These are phyloP conservation scores for Mollisiaceae sp. DNA, from an alignment of 2,329 filamentous ascomycete genomes.

Conservation along the genomic window DNA sequence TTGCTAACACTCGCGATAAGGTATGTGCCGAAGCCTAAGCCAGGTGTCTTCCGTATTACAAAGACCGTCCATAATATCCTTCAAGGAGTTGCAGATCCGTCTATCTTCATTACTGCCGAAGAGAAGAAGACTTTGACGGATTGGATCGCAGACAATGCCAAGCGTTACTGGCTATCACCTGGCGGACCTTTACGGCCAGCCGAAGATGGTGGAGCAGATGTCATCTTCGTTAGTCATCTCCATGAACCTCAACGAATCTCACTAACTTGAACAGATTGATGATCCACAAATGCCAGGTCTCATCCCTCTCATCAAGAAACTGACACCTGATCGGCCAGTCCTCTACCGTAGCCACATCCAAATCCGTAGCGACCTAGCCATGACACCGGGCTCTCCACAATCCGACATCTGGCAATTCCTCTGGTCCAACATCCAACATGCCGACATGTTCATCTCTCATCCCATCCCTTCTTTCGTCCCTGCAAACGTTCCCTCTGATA, in stretches of 20 bases:
- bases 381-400: conserved; percentile 67
- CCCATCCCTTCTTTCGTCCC: conserved; percentile 80
- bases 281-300: conserved; percentile 85
- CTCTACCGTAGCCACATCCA: conserved; percentile 86
- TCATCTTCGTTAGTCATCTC: conserved; percentile 62
- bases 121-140: conserved; percentile 67
- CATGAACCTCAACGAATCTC: neutral
- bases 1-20: conserved; percentile 17
- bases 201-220: conserved; percentile 73
- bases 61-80: conserved; percentile 91
- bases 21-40: conserved; percentile 75
- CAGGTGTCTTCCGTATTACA: conserved; percentile 80
- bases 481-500: conserved; percentile 65
- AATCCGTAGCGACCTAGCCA: conserved; percentile 75
- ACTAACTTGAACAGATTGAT: conserved; percentile 59
- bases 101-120: conserved; percentile 66
- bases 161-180: conserved; percentile 73
- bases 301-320: conserved; percentile 74
- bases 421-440: conserved; percentile 71
- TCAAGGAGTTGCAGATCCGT: conserved; percentile 73
- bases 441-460: conserved; percentile 83
- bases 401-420: conserved; percentile 77
- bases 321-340: conserved; percentile 74
- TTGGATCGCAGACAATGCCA: conserved; percentile 77
- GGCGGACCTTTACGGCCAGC: conserved; percentile 70